A percentile compares a stretch with the other conserved stretches of the same genome.
Conservation (phyloP, 2,329 filamentous ascomycete genomes). For the Cladosporium sp. region DNA sequence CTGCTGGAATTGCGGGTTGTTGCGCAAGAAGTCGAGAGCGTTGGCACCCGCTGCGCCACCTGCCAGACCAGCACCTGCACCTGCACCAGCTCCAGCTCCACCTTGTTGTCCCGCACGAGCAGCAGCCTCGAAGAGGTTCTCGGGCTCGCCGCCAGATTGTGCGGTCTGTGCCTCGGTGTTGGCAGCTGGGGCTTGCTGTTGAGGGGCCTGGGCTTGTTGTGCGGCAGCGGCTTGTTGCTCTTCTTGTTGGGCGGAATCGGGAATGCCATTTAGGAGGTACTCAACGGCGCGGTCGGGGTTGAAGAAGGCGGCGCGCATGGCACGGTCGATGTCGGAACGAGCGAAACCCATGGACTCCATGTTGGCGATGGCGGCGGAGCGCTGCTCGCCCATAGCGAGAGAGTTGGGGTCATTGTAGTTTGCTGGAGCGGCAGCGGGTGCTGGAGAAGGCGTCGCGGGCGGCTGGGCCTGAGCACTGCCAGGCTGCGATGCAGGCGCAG, state of each 20-base stretch:
- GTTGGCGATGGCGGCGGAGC: slow-evolving; percentile 77
- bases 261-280: slow-evolving; percentile 90
- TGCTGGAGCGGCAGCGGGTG: slow-evolving; percentile 42
- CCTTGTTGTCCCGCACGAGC: slow-evolving; percentile 40
- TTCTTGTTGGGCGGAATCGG: slow-evolving; percentile 75
- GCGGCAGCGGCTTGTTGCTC: slow-evolving; percentile 51
- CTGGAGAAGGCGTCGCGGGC: slow-evolving; percentile 52
- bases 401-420: slow-evolving; percentile 72
- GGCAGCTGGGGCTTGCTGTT: slow-evolving; percentile 40
- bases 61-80: slow-evolving; percentile 42
- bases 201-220: slow-evolving; percentile 37
- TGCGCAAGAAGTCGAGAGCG: slow-evolving; percentile 89
- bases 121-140: slow-evolving; percentile 86
- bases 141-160: slow-evolving; percentile 60
- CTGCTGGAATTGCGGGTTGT: slow-evolving; percentile 97
- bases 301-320: slow-evolving; percentile 94
- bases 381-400: slow-evolving; percentile 81
- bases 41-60: slow-evolving; percentile 54
- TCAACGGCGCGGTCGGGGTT: slow-evolving; percentile 97
- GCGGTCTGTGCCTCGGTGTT: slow-evolving; percentile 61
- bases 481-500: slow-evolving; percentile 60
- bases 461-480: slow-evolving; percentile 52
- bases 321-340: slow-evolving; percentile 81
- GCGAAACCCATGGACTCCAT: slow-evolving; percentile 99
- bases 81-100: slow-evolving; percentile 46